A percentile compares a stretch with the other conserved stretches of the same genome.
phyloP scores from a whole-genome alignment of 176 grass and related monocot species.

The Ananas comosus region DNA sequence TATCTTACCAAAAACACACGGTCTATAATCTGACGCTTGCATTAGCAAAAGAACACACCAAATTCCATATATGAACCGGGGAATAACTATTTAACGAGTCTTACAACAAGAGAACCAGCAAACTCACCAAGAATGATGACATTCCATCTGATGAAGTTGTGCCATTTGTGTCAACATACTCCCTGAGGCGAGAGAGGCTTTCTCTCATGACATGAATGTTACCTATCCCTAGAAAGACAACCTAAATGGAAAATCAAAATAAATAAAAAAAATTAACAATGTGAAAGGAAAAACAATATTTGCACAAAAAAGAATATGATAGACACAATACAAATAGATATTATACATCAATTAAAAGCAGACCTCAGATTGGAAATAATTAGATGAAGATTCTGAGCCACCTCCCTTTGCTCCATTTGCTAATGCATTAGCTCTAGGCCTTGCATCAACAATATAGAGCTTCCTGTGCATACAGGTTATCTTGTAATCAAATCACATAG shows the following conservation, averaged over 20 bases:
- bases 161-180: constrained; percentile 90
- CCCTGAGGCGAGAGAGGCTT: constrained; percentile 92
- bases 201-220: constrained; percentile 99
- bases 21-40: too few relatives aligned
- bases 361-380: constrained; percentile 86
- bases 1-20: too few relatives aligned
- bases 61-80: background rate
- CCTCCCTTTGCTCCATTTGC: constrained; percentile 97
- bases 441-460: constrained; percentile 96
- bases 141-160: constrained; percentile 73
- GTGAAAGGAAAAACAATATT: constrained; percentile 8
- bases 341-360: constrained; percentile 8
- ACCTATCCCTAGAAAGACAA: constrained; percentile 93
- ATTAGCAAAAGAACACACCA: too few relatives aligned
- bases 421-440: constrained; percentile 92
- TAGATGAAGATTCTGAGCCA: constrained; percentile 91
- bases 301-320: constrained; percentile 10
- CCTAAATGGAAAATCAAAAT: constrained; percentile 43
- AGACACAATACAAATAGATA: constrained; percentile 6
- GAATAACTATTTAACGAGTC: background rate
- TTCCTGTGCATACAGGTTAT: constrained; percentile 49
- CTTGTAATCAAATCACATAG: background rate
- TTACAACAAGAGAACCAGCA: background rate
- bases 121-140: constrained; percentile 62
- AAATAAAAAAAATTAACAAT: constrained; percentile 12